Evolutionary conservation across 2,329 filamentous ascomycete species (phyloP).

Genomic region (Nemania sp.): DNA sequence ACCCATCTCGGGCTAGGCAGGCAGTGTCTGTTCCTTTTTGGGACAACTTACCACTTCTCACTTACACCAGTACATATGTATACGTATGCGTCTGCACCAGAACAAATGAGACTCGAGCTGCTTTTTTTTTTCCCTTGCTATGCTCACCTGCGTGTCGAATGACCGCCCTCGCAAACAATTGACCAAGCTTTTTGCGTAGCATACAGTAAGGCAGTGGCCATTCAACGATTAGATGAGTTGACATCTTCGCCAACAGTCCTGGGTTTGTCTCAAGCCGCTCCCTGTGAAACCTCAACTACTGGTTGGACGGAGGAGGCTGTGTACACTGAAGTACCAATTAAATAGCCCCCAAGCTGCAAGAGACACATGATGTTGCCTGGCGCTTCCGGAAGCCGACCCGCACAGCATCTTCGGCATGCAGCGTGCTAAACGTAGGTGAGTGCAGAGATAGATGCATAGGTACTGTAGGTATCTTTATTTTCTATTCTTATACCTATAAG

Average conservation of each 20-base stretch:
- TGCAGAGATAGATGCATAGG: too few relatives aligned
- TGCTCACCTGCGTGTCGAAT: background rate
- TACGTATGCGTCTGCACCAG: background rate
- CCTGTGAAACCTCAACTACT: conserved; percentile 21
- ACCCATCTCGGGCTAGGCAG: background rate
- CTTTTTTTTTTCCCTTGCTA: background rate
- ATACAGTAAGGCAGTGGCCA: background rate
- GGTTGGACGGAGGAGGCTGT: conserved; percentile 17
- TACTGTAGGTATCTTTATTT: too few relatives aligned
- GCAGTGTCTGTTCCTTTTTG: background rate
- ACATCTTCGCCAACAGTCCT: background rate
- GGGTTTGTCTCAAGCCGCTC: conserved; percentile 22
- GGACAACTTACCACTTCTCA: background rate
- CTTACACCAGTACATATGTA: background rate
- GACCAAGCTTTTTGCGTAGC: background rate
- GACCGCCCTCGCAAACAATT: too few relatives aligned
- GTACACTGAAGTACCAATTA: conserved; percentile 4
- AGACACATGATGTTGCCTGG: conserved; percentile 9
- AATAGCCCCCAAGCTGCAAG: background rate
- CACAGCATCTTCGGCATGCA: background rate
- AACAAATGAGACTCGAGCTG: background rate
- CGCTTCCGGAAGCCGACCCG: conserved; percentile 6
- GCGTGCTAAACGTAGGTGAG: background rate
- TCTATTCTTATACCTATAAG: conserved; percentile 13
- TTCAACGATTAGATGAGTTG: background rate